phyloP scores from a whole-genome alignment of 2,329 filamentous ascomycete species.

The Byssothecium circinans region DNA sequence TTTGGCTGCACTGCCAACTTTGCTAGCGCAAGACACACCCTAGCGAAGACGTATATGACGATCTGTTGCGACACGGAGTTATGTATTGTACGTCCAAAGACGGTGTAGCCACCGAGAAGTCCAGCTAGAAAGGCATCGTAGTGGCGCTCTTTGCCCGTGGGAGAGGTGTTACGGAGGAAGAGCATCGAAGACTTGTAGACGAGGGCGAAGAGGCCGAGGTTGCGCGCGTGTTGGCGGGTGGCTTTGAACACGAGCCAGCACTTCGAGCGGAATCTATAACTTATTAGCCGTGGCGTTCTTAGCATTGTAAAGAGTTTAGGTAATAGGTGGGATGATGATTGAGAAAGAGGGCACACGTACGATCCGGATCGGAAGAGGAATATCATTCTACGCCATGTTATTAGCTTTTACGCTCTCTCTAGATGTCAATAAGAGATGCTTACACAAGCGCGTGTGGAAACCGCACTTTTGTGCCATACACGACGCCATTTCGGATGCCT shows the following conservation, averaged over 20 bases:
- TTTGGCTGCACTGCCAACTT: conserved; percentile 74
- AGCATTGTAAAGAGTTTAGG: too few relatives aligned
- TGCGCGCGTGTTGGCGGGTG: conserved; percentile 85
- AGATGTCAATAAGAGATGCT: not conserved
- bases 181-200: conserved; percentile 87
- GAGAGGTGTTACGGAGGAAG: conserved; percentile 62
- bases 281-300: conserved; percentile 7
- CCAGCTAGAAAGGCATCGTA: conserved; percentile 88
- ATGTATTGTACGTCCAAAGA: conserved; percentile 81
- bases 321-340: too few relatives aligned
- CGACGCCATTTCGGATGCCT: conserved; percentile 91
- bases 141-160: conserved; percentile 61
- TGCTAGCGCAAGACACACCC: conserved; percentile 81
- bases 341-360: conserved; percentile 61
- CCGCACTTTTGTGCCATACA: conserved; percentile 96
- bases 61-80: conserved; percentile 93
- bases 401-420: conserved; percentile 6
- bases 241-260: conserved; percentile 75
- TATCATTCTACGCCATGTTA: conserved; percentile 69
- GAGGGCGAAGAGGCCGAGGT: conserved; percentile 86
- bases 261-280: conserved; percentile 70
- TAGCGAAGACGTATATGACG: conserved; percentile 95
- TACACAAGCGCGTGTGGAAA: conserved; percentile 96
- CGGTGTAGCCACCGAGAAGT: conserved; percentile 84
- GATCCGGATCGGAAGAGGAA: conserved; percentile 92